Percentiles rank a stretch among this genome's conserved stretches.
Evolutionary conservation across 495 filamentous ascomycete species (phyloP).

Genomic region (Coniosporium apollinis): DNA sequence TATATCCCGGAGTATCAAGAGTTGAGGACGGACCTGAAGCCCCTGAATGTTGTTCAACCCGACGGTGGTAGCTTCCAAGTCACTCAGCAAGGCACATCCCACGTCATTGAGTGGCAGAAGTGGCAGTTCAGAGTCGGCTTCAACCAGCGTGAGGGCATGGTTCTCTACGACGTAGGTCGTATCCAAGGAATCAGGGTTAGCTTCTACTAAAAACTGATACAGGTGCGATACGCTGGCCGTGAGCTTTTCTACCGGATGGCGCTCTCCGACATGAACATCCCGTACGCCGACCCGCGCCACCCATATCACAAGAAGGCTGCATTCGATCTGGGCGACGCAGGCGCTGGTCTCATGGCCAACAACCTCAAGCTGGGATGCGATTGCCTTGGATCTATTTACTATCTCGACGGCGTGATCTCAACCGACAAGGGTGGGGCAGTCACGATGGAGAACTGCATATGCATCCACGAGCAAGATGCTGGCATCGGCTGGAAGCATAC

Average conservation of each 20-base stretch:
- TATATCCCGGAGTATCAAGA: slow-evolving; percentile 57
- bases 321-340: slow-evolving; percentile 64
- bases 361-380: slow-evolving; percentile 40
- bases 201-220: not conserved
- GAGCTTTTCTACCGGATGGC: slow-evolving; percentile 51
- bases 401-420: slow-evolving; percentile 41
- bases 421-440: slow-evolving; percentile 40
- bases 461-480: slow-evolving; percentile 59
- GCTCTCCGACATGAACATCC: slow-evolving; percentile 63
- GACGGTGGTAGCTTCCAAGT: slow-evolving; percentile 57
- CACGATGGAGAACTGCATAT: slow-evolving; percentile 54
- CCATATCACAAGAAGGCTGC: slow-evolving; percentile 65
- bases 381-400: slow-evolving; percentile 56
- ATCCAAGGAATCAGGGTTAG: not conserved
- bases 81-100: slow-evolving; percentile 25
- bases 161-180: slow-evolving; percentile 39
- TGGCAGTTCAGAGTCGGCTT: slow-evolving; percentile 60
- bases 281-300: slow-evolving; percentile 54
- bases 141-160: slow-evolving; percentile 53
- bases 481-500: slow-evolving; percentile 74
- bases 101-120: slow-evolving; percentile 48
- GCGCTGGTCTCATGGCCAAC: slow-evolving; percentile 58
- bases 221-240: slow-evolving; percentile 46
- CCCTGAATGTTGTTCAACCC: slow-evolving; percentile 58
- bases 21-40: slow-evolving; percentile 49